phyloP scores from a whole-genome alignment of 2,329 filamentous ascomycete species.

The Alternaria ethzedia region DNA sequence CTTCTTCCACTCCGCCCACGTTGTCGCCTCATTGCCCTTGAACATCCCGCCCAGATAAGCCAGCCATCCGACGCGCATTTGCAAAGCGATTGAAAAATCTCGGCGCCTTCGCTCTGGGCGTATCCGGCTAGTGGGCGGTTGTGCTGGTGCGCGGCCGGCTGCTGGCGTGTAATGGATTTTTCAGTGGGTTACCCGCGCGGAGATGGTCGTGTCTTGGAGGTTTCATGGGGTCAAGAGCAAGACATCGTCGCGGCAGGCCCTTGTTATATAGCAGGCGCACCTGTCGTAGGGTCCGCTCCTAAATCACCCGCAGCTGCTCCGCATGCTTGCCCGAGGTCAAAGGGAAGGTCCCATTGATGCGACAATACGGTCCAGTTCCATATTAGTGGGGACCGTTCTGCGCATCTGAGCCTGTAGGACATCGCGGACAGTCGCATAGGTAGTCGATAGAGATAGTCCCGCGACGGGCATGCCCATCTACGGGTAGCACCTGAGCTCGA shows the following conservation, averaged over 20 bases:
- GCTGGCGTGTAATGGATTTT: slow-evolving; percentile 22
- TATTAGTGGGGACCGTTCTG: slow-evolving; percentile 2
- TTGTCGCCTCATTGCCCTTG: slow-evolving; percentile 25
- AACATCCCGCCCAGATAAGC: slow-evolving; percentile 38
- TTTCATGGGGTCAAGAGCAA: slow-evolving; percentile 24
- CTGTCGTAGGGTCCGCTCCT: slow-evolving; percentile 24
- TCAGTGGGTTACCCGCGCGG: slow-evolving; percentile 23
- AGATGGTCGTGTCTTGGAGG: slow-evolving; percentile 22
- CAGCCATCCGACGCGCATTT: slow-evolving; percentile 27
- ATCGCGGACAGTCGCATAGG: background rate
- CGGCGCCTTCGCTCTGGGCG: slow-evolving; percentile 19
- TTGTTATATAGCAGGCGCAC: slow-evolving; percentile 31
- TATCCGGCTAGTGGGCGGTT: slow-evolving; percentile 20
- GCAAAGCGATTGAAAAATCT: slow-evolving; percentile 34
- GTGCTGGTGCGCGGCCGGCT: slow-evolving; percentile 34
- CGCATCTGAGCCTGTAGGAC: background rate
- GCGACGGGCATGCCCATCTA: background rate
- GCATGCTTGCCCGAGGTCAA: slow-evolving; percentile 37
- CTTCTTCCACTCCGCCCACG: slow-evolving; percentile 35
- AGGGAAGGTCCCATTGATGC: slow-evolving; percentile 1
- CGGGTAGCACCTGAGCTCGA: background rate
- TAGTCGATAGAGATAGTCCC: background rate
- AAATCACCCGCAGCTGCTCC: slow-evolving; percentile 33
- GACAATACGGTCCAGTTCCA: slow-evolving; percentile 6
- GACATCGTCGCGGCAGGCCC: slow-evolving; percentile 23